Evolutionary conservation across 2,329 filamentous ascomycete species (phyloP).

Genomic region (Coniochaeta hoffmannii): DNA sequence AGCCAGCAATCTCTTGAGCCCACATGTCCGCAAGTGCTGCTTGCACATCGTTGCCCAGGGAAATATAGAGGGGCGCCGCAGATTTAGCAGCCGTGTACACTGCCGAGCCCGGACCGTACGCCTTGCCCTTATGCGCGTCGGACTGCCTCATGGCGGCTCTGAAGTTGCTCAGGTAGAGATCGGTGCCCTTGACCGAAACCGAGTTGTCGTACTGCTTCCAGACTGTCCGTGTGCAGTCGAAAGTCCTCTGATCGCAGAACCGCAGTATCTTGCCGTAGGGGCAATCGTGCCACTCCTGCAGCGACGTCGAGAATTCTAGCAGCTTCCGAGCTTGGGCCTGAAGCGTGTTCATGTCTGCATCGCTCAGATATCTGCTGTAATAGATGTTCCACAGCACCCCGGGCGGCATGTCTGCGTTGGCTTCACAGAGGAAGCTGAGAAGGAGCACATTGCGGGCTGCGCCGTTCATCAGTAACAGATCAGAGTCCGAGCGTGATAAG

Average conservation of each 20-base stretch:
- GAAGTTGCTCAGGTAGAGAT: conserved; percentile 12
- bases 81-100: conserved; percentile 26
- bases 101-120: background rate
- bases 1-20: conserved; percentile 22
- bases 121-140: background rate
- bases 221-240: conserved; percentile 29
- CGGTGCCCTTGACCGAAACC: conserved; percentile 9
- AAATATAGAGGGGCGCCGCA: conserved; percentile 26
- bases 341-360: conserved; percentile 27
- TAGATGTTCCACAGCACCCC: conserved; percentile 45
- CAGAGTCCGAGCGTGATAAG: background rate
- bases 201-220: conserved; percentile 28
- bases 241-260: conserved; percentile 41
- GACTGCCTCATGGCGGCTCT: background rate
- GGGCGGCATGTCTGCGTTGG: conserved; percentile 14
- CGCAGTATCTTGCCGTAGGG: conserved; percentile 34
- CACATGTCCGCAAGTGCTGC: conserved; percentile 24
- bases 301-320: conserved; percentile 23
- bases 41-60: conserved; percentile 15
- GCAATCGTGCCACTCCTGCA: conserved; percentile 35
- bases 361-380: conserved; percentile 42
- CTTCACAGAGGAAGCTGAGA: conserved; percentile 41
- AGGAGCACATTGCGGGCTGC: conserved; percentile 43
- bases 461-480: background rate
- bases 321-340: conserved; percentile 36